Conservation (phyloP, 768 basidiomycete genomes). For the Hysterangium stoloniferum region DNA sequence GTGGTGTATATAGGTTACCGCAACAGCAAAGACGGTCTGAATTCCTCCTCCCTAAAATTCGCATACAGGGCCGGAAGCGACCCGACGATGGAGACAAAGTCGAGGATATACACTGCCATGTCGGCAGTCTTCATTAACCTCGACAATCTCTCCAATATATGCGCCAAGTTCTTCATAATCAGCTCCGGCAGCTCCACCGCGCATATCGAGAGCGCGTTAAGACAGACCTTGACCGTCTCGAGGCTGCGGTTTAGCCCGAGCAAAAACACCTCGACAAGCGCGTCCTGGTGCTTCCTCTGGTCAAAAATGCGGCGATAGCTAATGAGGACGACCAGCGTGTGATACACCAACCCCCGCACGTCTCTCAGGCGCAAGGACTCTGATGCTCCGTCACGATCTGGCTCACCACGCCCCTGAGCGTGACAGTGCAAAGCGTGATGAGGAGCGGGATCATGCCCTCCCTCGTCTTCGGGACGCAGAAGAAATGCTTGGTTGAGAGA, state of each 20-base stretch:
- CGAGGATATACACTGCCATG: conserved; percentile 94
- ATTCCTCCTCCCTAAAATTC: conserved; percentile 88
- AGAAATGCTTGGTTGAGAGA: conserved; percentile 90
- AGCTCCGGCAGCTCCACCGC: conserved; percentile 82
- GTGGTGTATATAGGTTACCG: conserved; percentile 86
- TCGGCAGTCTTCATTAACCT: conserved; percentile 92
- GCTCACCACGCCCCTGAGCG: conserved; percentile 52
- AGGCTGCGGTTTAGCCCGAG: conserved; percentile 55
- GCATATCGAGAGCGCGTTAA: conserved; percentile 82
- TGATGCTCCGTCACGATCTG: conserved; percentile 43
- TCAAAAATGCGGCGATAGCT: conserved; percentile 81
- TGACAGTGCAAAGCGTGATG: conserved; percentile 56
- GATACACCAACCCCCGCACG: conserved; percentile 81
- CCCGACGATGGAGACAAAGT: conserved; percentile 81
- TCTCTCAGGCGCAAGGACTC: conserved; percentile 61
- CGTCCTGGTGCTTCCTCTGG: conserved; percentile 45
- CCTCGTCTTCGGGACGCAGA: conserved; percentile 83
- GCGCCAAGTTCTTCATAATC: conserved; percentile 69
- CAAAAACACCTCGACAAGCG: conserved; percentile 67
- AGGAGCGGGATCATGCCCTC: conserved; percentile 54
- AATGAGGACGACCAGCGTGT: conserved; percentile 79
- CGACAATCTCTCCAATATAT: conserved; percentile 78
- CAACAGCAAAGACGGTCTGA: conserved; percentile 92
- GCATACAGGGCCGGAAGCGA: conserved; percentile 72
- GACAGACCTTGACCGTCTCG: conserved; percentile 77